Evolutionary conservation across 2,329 filamentous ascomycete genomes (phyloP), one percentile per base, ranked within the genome.

Genomic region (Xylaria polymorpha): DNA sequence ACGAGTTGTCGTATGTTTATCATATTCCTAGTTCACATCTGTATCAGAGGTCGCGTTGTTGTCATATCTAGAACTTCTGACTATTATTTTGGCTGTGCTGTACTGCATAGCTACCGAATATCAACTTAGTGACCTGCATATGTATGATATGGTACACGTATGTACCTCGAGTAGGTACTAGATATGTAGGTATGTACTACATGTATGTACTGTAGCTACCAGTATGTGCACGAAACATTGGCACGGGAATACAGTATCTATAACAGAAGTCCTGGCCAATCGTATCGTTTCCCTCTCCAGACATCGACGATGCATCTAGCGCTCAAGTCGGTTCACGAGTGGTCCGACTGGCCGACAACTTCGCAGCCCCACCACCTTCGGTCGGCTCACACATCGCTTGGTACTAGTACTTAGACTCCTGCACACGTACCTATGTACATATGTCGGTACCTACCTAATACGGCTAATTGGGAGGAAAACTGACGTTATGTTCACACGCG

Each of bases 221-320:
- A n/a, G n/a, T n/a, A n/a, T n/a, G n/a, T n/a, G n/a, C n/a, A n/a
- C n/a, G n/a, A n/a, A n/a, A n/a, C n/a, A n/a, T n/a, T n/a, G n/a
- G n/a, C n/a, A n/a, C n/a, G n/a, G n/a, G n/a, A n/a, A n/a, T n/a
- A n/a, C n/a, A n/a, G n/a, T n/a, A n/a, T n/a, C n/a, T n/a, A n/a
- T n/a, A n/a, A 20, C 32, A 43, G n/a, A 35, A 22, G 5, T 1
- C 15, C 57, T 25, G 22, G 18, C 61, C 68, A 67, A 65, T 62
- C n/a, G 29, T 29, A 32, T 64, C 4, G 43, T 56, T 60, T 48
- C 48, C 48, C 50, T 48, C 14, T n/a, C 32, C 7, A 41, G 37
- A 61, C 41, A 66, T 65, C 63, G 57, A 58, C 58, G 63, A 66
- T 66, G 57, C 44, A 60, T 22, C n/a, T n/a, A n/a, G n/a, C 12